Evolutionary conservation across 1,284 basidiomycete species (phyloP).

Genomic region (Irpex sp.): DNA sequence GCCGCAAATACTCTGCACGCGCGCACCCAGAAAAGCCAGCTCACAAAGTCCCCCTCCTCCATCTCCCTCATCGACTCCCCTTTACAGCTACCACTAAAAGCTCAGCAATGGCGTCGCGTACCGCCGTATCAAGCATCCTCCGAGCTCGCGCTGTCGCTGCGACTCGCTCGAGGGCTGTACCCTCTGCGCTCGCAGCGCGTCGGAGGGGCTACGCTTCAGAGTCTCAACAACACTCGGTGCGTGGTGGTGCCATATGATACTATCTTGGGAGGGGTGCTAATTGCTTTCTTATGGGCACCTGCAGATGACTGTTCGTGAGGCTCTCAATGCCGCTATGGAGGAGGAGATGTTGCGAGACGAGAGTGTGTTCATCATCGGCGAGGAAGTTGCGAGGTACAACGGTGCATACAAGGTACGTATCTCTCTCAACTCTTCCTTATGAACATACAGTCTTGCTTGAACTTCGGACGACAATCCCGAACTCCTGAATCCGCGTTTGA

Average conservation of each 20-base stretch:
- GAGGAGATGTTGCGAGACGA: conserved; percentile 99
- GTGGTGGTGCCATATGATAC: not conserved
- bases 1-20: conserved; percentile 18
- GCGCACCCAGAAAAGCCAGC: conserved; percentile 11
- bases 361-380: conserved; percentile 93
- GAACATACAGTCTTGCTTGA: not conserved
- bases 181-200: conserved; percentile 35
- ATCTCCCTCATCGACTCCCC: conserved; percentile 22
- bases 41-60: conserved; percentile 5
- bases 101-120: conserved; percentile 57
- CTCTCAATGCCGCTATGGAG: conserved; percentile 97
- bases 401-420: conserved; percentile 93
- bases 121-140: conserved; percentile 57
- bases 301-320: conserved; percentile 97
- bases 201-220: conserved; percentile 58
- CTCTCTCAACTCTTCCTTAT: not conserved
- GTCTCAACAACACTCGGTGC: conserved; percentile 46
- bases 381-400: conserved; percentile 99
- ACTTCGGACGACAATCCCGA: not conserved
- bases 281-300: conserved; percentile 1
- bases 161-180: conserved; percentile 37
- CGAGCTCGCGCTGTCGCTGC: conserved; percentile 43
- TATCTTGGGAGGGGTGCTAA: not conserved
- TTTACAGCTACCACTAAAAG: conserved; percentile 19
- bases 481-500: not conserved